Conservation (phyloP, 352 stramenopile species). For the Globisporangium apiculatum region DNA sequence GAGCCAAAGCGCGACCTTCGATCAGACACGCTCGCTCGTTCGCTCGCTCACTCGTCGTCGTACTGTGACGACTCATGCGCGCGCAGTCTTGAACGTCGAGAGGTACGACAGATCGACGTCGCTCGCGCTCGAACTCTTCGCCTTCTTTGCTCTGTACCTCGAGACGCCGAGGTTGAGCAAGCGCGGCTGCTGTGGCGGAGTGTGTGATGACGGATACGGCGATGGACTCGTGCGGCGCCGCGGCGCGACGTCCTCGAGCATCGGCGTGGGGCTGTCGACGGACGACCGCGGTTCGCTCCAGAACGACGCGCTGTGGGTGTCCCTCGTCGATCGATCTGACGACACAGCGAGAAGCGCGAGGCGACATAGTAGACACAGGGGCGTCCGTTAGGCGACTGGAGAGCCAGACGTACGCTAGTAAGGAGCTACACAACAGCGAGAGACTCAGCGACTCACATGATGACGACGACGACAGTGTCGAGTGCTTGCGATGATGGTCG, state of each 20-base stretch:
- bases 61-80: not conserved
- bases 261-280: constrained; percentile 2
- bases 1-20: not conserved
- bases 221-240: too few relatives aligned
- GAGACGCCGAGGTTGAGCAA: constrained; percentile 11
- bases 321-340: constrained; percentile 3
- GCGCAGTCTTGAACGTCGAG: constrained; percentile 10
- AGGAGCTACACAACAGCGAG: not conserved
- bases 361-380: too few relatives aligned
- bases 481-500: too few relatives aligned
- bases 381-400: too few relatives aligned
- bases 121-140: not conserved
- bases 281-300: constrained; percentile 2
- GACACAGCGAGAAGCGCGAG: not conserved
- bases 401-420: not conserved
- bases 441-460: too few relatives aligned
- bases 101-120: constrained; percentile 14
- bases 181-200: not conserved
- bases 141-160: constrained; percentile 2
- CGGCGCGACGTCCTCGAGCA: constrained; percentile 6
- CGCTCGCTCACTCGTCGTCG: not conserved
- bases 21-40: not conserved
- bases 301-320: constrained; percentile 1
- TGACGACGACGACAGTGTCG: too few relatives aligned
- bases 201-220: not conserved